phyloP scores from a whole-genome alignment of 192 early-diverging fungal species.

The Coemansia sp. region DNA sequence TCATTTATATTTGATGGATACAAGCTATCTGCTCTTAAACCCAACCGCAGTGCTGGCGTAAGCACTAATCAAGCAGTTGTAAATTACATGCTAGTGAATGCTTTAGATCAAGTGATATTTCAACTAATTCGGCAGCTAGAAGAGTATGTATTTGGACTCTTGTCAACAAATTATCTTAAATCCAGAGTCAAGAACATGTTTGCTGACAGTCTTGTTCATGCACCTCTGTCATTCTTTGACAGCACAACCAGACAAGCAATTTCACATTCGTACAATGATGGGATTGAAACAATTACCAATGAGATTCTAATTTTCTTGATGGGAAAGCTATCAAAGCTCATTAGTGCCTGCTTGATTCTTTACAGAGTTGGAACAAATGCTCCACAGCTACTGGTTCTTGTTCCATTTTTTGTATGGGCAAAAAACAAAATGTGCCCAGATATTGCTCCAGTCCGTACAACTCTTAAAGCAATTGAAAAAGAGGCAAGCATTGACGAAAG shows the following conservation, averaged over 20 bases:
- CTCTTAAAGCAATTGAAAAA: neutral
- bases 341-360: neutral
- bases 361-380: conserved; percentile 15
- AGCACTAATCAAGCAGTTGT: conserved; percentile 2
- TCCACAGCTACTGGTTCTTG: conserved; percentile 19
- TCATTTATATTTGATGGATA: conserved; percentile 23
- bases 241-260: conserved; percentile 8
- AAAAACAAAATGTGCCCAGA: neutral
- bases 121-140: neutral
- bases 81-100: neutral
- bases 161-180: neutral
- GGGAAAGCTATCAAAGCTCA: too few relatives aligned
- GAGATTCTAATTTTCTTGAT: neutral
- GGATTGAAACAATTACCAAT: neutral
- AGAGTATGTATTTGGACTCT: too few relatives aligned
- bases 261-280: neutral
- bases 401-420: conserved; percentile 19
- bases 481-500: neutral
- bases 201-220: conserved; percentile 2
- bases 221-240: conserved; percentile 8
- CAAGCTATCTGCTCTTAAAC: conserved; percentile 14
- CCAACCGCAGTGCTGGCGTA: neutral
- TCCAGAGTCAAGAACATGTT: neutral
- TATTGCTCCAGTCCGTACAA: neutral
- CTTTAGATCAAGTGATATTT: neutral